These are phyloP conservation scores for Teunomyces cretensis DNA, from an alignment of 805 yeast species.

Conservation along the genomic window DNA sequence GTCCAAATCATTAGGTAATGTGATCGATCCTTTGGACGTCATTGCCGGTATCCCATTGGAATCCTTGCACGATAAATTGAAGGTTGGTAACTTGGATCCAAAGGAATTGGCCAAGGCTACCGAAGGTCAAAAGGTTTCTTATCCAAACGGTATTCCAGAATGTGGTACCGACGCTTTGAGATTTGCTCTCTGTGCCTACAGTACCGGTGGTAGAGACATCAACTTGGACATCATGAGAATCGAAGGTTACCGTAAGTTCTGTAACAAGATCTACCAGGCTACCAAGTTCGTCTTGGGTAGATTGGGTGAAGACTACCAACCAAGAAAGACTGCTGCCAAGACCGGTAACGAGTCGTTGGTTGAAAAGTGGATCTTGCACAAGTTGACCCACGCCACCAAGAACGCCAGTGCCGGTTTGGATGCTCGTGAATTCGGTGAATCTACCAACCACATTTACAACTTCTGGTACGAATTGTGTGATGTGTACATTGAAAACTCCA, in stretches of 20 bases:
- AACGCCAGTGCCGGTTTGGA: slow-evolving; percentile 67
- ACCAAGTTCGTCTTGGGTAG: slow-evolving; percentile 94
- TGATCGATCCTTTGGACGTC: slow-evolving; percentile 93
- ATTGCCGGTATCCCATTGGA: slow-evolving; percentile 83
- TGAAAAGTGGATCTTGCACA: slow-evolving; percentile 95
- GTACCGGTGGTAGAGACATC: slow-evolving; percentile 98
- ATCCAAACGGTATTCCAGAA: slow-evolving; percentile 97
- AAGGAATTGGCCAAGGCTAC: slow-evolving; percentile 84
- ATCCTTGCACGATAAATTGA: slow-evolving; percentile 73
- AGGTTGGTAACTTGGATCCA: slow-evolving; percentile 83
- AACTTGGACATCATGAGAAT: slow-evolving; percentile 94
- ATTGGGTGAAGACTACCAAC: slow-evolving; percentile 83
- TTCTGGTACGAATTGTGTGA: slow-evolving; percentile 98
- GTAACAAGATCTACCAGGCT: slow-evolving; percentile 99
- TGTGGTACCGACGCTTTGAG: slow-evolving; percentile 99
- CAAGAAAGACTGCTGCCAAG: slow-evolving; percentile 63
- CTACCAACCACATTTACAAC: slow-evolving; percentile 84
- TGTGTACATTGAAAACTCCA: slow-evolving; percentile 96
- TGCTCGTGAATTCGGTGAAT: slow-evolving; percentile 81
- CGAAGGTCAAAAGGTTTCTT: slow-evolving; percentile 82
- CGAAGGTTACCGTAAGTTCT: slow-evolving; percentile 98
- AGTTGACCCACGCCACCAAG: slow-evolving; percentile 69
- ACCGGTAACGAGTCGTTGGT: slow-evolving; percentile 86
- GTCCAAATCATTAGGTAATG: slow-evolving; percentile 98
- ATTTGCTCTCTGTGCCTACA: slow-evolving; percentile 96